Evolutionary conservation across 2,329 filamentous ascomycete species (phyloP), one percentile per base, ranked within the genome.

Genomic region (Trichoderma endophyticum): DNA sequence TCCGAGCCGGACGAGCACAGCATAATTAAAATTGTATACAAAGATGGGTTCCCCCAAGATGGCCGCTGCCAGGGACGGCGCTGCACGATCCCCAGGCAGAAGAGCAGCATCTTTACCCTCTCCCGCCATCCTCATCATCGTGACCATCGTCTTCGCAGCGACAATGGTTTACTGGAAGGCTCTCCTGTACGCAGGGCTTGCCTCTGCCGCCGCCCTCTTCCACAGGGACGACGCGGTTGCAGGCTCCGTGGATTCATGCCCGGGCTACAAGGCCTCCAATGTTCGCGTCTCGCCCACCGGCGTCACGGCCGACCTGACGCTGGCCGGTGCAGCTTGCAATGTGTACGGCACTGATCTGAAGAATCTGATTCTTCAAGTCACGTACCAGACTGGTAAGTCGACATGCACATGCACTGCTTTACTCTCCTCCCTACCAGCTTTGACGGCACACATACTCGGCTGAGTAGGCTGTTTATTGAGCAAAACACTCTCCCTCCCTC

Each of bases 281-380:
- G 84, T 93, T 15, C 79, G 83, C 66, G 80, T 84, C 65, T 87
- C 83, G 0, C 77, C 80, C 43, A 83, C 82, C 64, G 88, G 88
- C 9, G 82, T 96, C 68, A 92, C 88, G 1, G 94, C 93, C 2
- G 86, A 92, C 74, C 84, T 97, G 62, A 86, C 82, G 3, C 86
- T 97, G 12, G 91, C 91, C 8, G 93, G 93, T 0, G 77, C 84
- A 11, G 85, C 91, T 6, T 96, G 93, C 83, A 92, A 95, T 80
- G 87, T 89, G 26, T 97, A 95, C 74, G 93, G 94, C 0, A 91
- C 86, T 8, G 94, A 97, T 78, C 83, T 97, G 32, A 85, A 90
- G 28, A 83, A 86, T 5, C 83, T 97, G 63, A 86, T 85, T 43
- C 82, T 97, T 36, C 86, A 88, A 3, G 90, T 96, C 14, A 77